These are phyloP conservation scores for Pseudogymnoascus sp. DNA, from an alignment of 2,329 filamentous ascomycete genomes.

Conservation along the genomic window DNA sequence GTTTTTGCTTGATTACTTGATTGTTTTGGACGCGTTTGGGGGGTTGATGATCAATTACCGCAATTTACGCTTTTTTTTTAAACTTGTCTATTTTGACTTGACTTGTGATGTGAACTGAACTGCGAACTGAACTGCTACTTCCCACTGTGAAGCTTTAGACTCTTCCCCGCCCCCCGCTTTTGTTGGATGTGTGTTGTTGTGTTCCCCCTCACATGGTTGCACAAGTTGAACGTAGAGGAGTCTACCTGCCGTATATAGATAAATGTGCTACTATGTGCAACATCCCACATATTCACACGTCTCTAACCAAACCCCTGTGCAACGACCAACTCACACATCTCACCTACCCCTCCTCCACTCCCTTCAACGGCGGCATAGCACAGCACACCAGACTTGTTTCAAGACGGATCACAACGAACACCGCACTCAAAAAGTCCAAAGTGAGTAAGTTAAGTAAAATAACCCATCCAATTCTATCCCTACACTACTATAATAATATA, in stretches of 20 bases:
- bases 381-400: neutral
- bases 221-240: neutral
- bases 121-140: neutral
- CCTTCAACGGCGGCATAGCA: neutral
- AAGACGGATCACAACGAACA: neutral
- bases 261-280: neutral
- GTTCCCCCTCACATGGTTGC: neutral
- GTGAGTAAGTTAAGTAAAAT: neutral
- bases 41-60: neutral
- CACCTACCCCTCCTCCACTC: neutral
- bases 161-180: neutral
- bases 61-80: constrained; percentile 1
- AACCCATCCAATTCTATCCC: neutral
- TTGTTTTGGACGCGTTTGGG: neutral
- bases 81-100: no score
- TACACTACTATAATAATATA: neutral
- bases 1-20: neutral
- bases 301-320: neutral
- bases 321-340: neutral
- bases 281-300: neutral
- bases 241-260: neutral
- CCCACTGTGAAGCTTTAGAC: neutral
- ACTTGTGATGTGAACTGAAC: no score
- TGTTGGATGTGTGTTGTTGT: neutral
- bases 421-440: neutral